These are phyloP conservation scores for Arachis hypogaea DNA, from an alignment of 306 rosid species.

Conservation along the genomic window DNA sequence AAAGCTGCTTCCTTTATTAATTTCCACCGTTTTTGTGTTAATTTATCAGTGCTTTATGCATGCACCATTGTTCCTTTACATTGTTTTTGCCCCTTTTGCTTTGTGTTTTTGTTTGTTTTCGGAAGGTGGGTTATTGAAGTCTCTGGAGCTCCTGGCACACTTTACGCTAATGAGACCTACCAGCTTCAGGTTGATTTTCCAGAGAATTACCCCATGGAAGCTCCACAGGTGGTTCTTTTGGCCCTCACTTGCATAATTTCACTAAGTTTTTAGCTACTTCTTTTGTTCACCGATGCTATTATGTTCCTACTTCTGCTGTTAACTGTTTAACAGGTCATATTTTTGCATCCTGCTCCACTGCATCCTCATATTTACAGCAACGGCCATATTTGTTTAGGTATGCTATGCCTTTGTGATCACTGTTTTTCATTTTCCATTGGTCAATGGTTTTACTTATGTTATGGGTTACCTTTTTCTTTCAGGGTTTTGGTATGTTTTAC, in stretches of 20 bases:
- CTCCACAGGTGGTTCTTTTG: slow-evolving; percentile 76
- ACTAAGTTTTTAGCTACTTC: neutral
- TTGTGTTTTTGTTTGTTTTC: neutral
- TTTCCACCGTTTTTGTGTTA: neutral
- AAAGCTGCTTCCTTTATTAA: slow-evolving; percentile 2
- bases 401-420: slow-evolving; percentile 1
- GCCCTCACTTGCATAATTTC: neutral
- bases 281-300: slow-evolving; percentile 25
- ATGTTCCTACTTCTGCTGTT: slow-evolving; percentile 30
- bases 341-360: slow-evolving; percentile 94
- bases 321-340: slow-evolving; percentile 74
- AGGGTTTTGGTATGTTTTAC: slow-evolving; percentile 19
- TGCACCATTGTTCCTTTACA: slow-evolving; percentile 1
- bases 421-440: neutral
- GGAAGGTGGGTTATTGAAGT: slow-evolving; percentile 99
- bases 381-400: slow-evolving; percentile 99
- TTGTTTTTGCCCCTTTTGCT: slow-evolving; percentile 9
- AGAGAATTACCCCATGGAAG: slow-evolving; percentile 99
- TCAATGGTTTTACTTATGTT: slow-evolving; percentile 11
- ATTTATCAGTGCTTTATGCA: slow-evolving; percentile 9
- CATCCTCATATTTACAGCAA: slow-evolving; percentile 99
- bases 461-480: slow-evolving; percentile 9
- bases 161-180: slow-evolving; percentile 82
- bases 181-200: slow-evolving; percentile 99
- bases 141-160: slow-evolving; percentile 96